phyloP scores from a whole-genome alignment of 2,329 filamentous ascomycete genomes.

The Exophiala sideris region DNA sequence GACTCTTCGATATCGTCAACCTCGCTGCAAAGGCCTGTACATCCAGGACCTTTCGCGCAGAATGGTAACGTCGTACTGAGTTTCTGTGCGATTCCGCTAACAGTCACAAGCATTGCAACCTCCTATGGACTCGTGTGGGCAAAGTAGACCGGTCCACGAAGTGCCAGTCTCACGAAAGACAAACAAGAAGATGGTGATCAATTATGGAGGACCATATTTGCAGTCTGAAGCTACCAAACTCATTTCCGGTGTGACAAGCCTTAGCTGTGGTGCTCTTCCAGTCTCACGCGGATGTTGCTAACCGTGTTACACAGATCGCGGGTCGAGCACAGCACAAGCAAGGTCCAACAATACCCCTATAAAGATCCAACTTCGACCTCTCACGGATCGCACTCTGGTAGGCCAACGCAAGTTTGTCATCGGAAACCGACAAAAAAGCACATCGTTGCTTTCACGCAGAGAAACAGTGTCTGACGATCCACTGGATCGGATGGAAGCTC shows the following conservation, averaged over 20 bases:
- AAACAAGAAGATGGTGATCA: slow-evolving; percentile 18
- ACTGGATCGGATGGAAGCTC: slow-evolving; percentile 27
- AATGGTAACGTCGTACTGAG: slow-evolving; percentile 6
- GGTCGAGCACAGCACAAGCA: not conserved
- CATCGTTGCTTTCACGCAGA: slow-evolving; percentile 1
- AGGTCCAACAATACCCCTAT: slow-evolving; percentile 2
- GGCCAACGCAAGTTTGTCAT: slow-evolving; percentile 20
- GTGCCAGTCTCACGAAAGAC: not conserved
- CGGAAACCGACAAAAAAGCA: slow-evolving; percentile 9
- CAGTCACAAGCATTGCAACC: slow-evolving; percentile 4
- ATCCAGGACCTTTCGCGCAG: slow-evolving; percentile 8
- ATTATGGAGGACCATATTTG: slow-evolving; percentile 16
- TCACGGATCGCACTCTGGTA: slow-evolving; percentile 4
- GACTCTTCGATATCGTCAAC: slow-evolving; percentile 11
- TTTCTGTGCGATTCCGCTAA: slow-evolving; percentile 2
- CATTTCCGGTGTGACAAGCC: slow-evolving; percentile 10
- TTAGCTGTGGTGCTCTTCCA: not conserved
- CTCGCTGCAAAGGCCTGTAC: slow-evolving; percentile 2
- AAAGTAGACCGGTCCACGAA: slow-evolving; percentile 2
- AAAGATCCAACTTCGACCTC: slow-evolving; percentile 14
- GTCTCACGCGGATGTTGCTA: slow-evolving; percentile 4
- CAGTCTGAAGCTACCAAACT: slow-evolving; percentile 5
- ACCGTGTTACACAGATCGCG: slow-evolving; percentile 16
- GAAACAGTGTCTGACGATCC: slow-evolving; percentile 18
- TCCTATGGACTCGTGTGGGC: not conserved